Evolutionary conservation across 345 rosid species (phyloP).

Genomic region (Pistacia atlantica): DNA sequence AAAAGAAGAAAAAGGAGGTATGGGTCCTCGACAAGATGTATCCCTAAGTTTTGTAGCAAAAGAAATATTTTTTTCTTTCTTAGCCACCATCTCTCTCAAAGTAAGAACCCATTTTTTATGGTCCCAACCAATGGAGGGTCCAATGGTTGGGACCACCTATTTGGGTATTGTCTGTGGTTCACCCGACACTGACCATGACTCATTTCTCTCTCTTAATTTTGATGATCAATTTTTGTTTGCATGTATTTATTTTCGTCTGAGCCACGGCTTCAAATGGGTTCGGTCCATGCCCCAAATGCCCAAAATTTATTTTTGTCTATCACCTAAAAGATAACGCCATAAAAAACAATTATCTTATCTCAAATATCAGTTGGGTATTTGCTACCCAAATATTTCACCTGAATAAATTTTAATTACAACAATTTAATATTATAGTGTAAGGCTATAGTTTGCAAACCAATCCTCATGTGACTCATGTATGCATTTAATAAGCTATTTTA

Average conservation of each 20-base stretch:
- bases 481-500: too few relatives aligned
- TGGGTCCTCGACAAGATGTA: slow-evolving; percentile 16
- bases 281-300: slow-evolving; percentile 28
- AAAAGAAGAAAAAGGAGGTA: not conserved
- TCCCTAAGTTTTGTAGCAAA: not conserved
- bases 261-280: slow-evolving; percentile 14
- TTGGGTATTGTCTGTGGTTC: slow-evolving; percentile 57
- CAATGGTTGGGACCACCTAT: slow-evolving; percentile 24
- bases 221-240: slow-evolving; percentile 32
- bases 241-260: slow-evolving; percentile 28
- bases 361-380: slow-evolving; percentile 7
- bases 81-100: slow-evolving; percentile 22
- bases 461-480: too few relatives aligned
- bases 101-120: slow-evolving; percentile 17
- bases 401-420: slow-evolving; percentile 1
- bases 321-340: not conserved
- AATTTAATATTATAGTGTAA: too few relatives aligned
- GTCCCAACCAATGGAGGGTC: slow-evolving; percentile 20
- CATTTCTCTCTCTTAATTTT: slow-evolving; percentile 32
- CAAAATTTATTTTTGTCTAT: not conserved
- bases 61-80: not conserved
- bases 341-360: not conserved
- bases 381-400: not conserved
- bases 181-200: slow-evolving; percentile 51
- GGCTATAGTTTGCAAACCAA: not conserved